phyloP scores from a whole-genome alignment of 768 basidiomycete species.

The Kwoniella dendrophila region DNA sequence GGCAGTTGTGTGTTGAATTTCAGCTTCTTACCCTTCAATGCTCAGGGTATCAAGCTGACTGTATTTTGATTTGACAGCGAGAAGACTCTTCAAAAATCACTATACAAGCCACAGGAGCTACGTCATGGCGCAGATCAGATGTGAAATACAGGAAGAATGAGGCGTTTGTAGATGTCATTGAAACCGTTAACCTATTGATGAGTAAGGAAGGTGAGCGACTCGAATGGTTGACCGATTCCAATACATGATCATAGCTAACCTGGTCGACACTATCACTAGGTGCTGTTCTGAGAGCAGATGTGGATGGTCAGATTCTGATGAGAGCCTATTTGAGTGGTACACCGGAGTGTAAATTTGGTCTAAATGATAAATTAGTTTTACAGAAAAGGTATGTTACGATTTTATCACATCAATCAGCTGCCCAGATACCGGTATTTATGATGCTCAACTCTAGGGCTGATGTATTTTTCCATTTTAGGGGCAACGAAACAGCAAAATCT shows the following conservation, averaged over 20 bases:
- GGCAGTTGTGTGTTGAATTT: conserved; percentile 66
- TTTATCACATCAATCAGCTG: not conserved
- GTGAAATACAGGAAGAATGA: conserved; percentile 99
- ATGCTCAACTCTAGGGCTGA: not conserved
- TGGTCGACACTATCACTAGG: conserved; percentile 61
- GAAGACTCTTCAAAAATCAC: conserved; percentile 98
- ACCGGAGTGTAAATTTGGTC: conserved; percentile 97
- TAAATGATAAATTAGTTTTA: conserved; percentile 97
- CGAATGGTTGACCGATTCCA: not conserved
- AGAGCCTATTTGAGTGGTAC: conserved; percentile 94
- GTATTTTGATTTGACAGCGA: conserved; percentile 58
- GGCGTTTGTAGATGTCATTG: conserved; percentile 99
- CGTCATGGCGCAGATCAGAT: conserved; percentile 90
- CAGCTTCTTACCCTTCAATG: not conserved
- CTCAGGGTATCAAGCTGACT: conserved; percentile 1
- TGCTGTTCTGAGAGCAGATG: conserved; percentile 87
- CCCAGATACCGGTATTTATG: not conserved
- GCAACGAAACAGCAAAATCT: conserved; percentile 49
- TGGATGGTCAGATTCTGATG: conserved; percentile 98
- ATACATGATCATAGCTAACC: not conserved
- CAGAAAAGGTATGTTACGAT: conserved; percentile 71
- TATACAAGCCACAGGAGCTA: conserved; percentile 92
- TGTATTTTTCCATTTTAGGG: conserved; percentile 16
- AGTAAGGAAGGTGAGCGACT: conserved; percentile 78
- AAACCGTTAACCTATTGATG: conserved; percentile 94